Base-by-base conservation (phyloP, 257 asterid species). In the Fraxinus cuspidata region DNA sequence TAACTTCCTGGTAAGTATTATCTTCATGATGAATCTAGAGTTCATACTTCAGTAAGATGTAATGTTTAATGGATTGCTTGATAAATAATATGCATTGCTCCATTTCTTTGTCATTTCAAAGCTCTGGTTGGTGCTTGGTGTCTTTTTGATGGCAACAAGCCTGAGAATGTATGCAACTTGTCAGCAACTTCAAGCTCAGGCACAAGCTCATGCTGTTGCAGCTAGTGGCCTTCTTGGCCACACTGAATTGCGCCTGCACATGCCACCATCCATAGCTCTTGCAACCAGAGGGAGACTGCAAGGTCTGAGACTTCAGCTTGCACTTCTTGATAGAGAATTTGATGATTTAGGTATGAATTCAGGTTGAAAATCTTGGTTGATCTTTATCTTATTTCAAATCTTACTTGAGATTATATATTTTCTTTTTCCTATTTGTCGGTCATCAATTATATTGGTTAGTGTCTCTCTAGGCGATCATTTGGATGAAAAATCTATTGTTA, bases 91-190 rank as follows among this genome's bases (percentile, higher is more conserved):
- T 75, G 35, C 40, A 16, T 76, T 79, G 53, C 23, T 31, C 27
- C 16, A 11, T 13, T 37, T 34, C 64, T 38, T 64, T 72, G 70
- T 81, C 75, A 65, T 34, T 68, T 23, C 56, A 73, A 83, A 96
- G 99, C 98, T 96, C 40, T 96, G 99, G 99, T 74, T 96, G 92
- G 99, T 94, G 70, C 97, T 96, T 49, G 99, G 92, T 77, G 98
- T 96, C 71, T 96, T 96, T 84, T 84, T 93, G 74, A 92, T 92
- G 96, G 99, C 99, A 69, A 93, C 98, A 35, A 84, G 89, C 71
- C 82, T 96, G 77, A 89, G 99, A 84, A 96, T 96, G 99, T 96
- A 96, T 81, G 98, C 99, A 70, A 96, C 99, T 7, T 96, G 99
- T 82, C 98, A 96, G 89, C 98, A 93, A 78, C 98, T 96, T 86